Conservation (phyloP, 768 basidiomycete species). For the Cyclocybe aegerita region DNA sequence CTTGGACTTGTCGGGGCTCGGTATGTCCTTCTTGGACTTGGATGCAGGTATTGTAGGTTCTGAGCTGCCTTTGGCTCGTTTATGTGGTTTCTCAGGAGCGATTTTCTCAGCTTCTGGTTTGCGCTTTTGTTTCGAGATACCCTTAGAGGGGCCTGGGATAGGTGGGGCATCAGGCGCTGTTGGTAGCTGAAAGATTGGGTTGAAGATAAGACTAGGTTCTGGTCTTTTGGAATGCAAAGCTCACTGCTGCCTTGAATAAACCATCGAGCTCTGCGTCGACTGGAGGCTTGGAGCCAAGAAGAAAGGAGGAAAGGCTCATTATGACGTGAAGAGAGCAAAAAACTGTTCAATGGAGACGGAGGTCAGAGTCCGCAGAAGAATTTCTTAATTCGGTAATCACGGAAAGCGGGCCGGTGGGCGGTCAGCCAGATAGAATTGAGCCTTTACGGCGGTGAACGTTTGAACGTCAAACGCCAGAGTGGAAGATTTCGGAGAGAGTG, state of each 20-base stretch:
- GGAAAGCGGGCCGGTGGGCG: too few relatives aligned
- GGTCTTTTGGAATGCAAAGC: not conserved
- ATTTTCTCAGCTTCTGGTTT: slow-evolving; percentile 24
- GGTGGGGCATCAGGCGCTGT: slow-evolving; percentile 4
- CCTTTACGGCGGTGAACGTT: too few relatives aligned
- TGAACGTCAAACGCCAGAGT: too few relatives aligned
- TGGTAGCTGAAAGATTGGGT: slow-evolving; percentile 11
- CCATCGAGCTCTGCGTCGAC: slow-evolving; percentile 65
- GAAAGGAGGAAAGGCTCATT: slow-evolving; percentile 60
- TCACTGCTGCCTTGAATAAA: slow-evolving; percentile 52
- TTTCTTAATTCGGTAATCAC: too few relatives aligned
- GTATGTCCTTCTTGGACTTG: slow-evolving; percentile 1
- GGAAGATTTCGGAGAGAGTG: too few relatives aligned
- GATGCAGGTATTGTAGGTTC: slow-evolving; percentile 4
- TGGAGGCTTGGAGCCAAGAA: slow-evolving; percentile 38
- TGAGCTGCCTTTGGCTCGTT: slow-evolving; percentile 25
- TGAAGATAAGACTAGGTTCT: not conserved
- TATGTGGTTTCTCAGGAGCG: slow-evolving; percentile 10
- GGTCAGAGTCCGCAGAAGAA: too few relatives aligned
- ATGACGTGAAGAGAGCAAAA: slow-evolving; percentile 3
- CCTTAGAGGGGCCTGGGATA: slow-evolving; percentile 24
- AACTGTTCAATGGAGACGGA: too few relatives aligned
- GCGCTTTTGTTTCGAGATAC: slow-evolving; percentile 25
- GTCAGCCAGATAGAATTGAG: too few relatives aligned
- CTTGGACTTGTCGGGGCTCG: slow-evolving; percentile 10